Conservation (phyloP, 2,329 filamentous ascomycete genomes). For the Fonsecaea nubica region DNA sequence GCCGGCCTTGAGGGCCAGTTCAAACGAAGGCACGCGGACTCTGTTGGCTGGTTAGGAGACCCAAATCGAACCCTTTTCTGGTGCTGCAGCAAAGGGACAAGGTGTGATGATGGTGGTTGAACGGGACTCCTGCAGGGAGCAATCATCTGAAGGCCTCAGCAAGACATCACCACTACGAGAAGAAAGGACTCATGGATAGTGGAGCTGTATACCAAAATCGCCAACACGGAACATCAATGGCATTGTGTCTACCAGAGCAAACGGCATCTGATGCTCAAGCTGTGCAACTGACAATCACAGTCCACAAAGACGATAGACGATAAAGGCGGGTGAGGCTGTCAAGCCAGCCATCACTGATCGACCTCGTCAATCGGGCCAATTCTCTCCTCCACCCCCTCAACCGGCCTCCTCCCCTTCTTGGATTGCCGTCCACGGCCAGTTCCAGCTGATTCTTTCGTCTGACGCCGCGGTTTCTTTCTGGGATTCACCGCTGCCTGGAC, state of each 20-base stretch:
- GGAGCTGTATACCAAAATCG: background rate
- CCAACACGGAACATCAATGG: background rate
- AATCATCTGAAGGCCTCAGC: background rate
- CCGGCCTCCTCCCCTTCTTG: slow-evolving; percentile 31
- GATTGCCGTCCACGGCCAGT: slow-evolving; percentile 24
- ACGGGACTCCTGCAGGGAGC: background rate
- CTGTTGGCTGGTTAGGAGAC: background rate
- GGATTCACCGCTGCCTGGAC: slow-evolving; percentile 20
- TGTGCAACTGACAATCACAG: background rate
- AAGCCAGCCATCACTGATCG: slow-evolving; percentile 11
- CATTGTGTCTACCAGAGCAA: background rate
- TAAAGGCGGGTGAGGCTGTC: background rate
- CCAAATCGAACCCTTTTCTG: background rate
- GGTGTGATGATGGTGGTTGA: background rate
- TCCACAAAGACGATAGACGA: background rate
- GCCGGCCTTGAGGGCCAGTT: background rate
- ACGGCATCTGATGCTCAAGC: background rate
- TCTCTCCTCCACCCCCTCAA: slow-evolving; percentile 36
- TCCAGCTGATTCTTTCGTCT: slow-evolving; percentile 22
- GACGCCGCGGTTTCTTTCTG: slow-evolving; percentile 28
- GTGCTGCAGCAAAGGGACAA: background rate
- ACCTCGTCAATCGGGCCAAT: slow-evolving; percentile 36
- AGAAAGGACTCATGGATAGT: background rate
- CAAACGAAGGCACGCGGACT: background rate
- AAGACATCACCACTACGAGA: background rate